Base-by-base conservation (phyloP, 129 eudicot species). In the Pittosporum tobira region DNA sequence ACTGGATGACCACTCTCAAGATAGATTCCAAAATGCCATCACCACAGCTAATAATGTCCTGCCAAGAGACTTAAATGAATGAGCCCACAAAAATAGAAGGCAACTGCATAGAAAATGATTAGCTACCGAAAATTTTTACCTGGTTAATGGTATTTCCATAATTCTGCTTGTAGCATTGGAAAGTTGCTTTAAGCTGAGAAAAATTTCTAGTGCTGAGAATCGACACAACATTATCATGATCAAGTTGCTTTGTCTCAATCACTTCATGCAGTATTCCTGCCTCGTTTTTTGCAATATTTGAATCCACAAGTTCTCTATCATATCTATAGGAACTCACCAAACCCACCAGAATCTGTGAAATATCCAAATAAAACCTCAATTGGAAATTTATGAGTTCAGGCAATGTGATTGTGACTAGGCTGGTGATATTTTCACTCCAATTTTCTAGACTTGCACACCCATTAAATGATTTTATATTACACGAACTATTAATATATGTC, bases 281-380 rank as follows among this genome's bases (percentile, higher is more conserved):
- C 61, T 85, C 94, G 34, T 55, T 21, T 27, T 78, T 38, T 22
- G 89, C 89, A 2, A 73, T 62, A 34, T 47, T 29, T 23, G 68
- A 48, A 64, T 81, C 83, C 60, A 81, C 88, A 18, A 69, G 51
- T 55, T 75, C 83, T 53, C 69, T 73, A 62, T 81, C 86, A 45
- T 70, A 81, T 67, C 95, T 75, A 69, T 75, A 85, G 62, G 95
- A 78, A 51, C 88, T 81, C 43, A 82, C 95, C 52, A 85, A 68
- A 5, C 83, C 70, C 29, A 81, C 72, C 53, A 85, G 70, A 60
- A 85, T 61, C 95, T 85, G 79, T 63, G 47, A 29, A 62, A 57
- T 10, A 46, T 12, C 51, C 53, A 46, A 21, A 40, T 22, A 42
- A 69, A 9, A 6, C 40, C 40, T 34, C 25, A 1, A 54, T 54